These are phyloP conservation scores for Alnus glutinosa DNA, from an alignment of 306 rosid genomes.

Conservation along the genomic window DNA sequence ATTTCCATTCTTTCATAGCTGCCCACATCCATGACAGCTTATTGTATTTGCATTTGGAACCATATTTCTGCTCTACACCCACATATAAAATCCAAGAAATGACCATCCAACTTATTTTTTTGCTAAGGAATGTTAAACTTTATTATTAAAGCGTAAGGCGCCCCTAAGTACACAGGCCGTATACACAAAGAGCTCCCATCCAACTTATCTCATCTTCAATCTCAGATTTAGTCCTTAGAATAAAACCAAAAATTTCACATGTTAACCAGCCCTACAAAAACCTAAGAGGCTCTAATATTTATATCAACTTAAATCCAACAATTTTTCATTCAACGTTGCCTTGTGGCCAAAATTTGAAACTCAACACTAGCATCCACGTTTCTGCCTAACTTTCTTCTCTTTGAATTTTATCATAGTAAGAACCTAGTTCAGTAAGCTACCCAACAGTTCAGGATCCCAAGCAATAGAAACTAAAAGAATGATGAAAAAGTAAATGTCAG, in stretches of 20 bases:
- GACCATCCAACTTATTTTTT: neutral
- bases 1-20: neutral
- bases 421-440: conserved; percentile 16
- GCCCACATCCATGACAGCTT: neutral
- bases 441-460: conserved; percentile 15
- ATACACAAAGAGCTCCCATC: neutral
- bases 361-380: neutral
- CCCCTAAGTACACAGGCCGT: no score
- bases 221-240: neutral
- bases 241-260: neutral
- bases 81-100: neutral
- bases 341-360: neutral
- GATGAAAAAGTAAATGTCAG: conserved; percentile 4
- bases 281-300: neutral
- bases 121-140: no score
- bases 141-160: no score
- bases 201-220: neutral
- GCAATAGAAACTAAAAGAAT: conserved; percentile 26
- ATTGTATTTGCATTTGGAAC: neutral
- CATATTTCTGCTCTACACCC: neutral
- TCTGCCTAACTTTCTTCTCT: neutral
- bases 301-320: neutral
- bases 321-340: neutral
- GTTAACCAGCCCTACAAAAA: neutral
- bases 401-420: neutral